Percentiles rank a stretch among this genome's conserved stretches.
Evolutionary conservation across 108 stramenopile species (phyloP).

Genomic region (Mayamaea pseudoterrestris): DNA sequence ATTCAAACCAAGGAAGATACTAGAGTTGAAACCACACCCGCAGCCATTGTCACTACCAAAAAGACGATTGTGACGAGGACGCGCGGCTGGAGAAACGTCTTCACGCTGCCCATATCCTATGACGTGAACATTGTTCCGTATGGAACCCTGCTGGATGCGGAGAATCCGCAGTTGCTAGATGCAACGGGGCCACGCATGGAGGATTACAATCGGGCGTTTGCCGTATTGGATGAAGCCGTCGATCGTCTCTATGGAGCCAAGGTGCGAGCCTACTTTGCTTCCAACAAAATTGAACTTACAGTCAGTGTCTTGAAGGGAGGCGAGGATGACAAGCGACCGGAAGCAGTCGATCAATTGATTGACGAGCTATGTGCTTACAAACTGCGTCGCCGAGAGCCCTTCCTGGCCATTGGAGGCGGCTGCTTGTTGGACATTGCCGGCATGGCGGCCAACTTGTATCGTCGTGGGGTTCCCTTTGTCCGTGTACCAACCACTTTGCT

Average conservation of each 20-base stretch:
- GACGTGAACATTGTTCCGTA: constrained; percentile 77
- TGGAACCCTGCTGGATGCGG: constrained; percentile 62
- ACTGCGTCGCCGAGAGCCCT: constrained; percentile 85
- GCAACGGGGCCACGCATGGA: constrained; percentile 66
- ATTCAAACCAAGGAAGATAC: constrained; percentile 42
- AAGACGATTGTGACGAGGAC: constrained; percentile 58
- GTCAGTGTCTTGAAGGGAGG: constrained; percentile 57
- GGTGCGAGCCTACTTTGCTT: constrained; percentile 53
- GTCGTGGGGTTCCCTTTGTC: constrained; percentile 85
- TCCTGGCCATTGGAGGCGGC: constrained; percentile 92
- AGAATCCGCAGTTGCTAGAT: constrained; percentile 62
- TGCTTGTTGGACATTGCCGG: constrained; percentile 90
- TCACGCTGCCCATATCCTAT: constrained; percentile 79
- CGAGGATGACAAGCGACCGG: constrained; percentile 70
- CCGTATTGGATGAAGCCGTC: constrained; percentile 73
- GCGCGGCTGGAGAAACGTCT: constrained; percentile 80
- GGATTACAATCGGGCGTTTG: constrained; percentile 76
- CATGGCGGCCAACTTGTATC: constrained; percentile 90
- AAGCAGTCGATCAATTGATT: constrained; percentile 62
- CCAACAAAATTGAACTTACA: constrained; percentile 49
- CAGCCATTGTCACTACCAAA: constrained; percentile 62
- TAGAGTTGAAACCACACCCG: constrained; percentile 41
- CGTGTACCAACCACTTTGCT: constrained; percentile 91
- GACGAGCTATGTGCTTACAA: constrained; percentile 78
- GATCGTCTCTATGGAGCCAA: constrained; percentile 49